These are phyloP conservation scores for Alternaria ethzedia DNA, from an alignment of 2,329 filamentous ascomycete genomes.

Conservation along the genomic window DNA sequence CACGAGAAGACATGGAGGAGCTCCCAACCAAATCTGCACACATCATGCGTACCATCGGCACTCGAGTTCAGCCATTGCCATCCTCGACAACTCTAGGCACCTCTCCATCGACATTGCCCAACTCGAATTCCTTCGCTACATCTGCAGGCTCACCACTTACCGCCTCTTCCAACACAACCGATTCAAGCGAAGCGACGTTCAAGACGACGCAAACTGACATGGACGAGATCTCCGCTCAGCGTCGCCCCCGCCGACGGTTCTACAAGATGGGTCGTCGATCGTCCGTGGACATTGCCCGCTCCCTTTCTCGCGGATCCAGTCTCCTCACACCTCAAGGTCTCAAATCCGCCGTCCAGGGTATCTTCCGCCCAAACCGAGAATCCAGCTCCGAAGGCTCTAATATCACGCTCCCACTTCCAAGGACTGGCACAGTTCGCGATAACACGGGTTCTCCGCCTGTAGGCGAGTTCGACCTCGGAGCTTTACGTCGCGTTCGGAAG, in stretches of 20 bases:
- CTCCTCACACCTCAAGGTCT: constrained; percentile 33
- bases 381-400: constrained; percentile 42
- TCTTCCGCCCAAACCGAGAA: constrained; percentile 37
- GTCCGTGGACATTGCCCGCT: constrained; percentile 27
- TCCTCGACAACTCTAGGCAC: constrained; percentile 2
- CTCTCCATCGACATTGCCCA: constrained; percentile 12
- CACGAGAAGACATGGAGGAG: constrained; percentile 31
- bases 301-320: constrained; percentile 20
- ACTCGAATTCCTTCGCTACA: constrained; percentile 12
- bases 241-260: constrained; percentile 33
- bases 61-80: not conserved
- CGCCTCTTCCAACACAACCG: constrained; percentile 21
- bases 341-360: constrained; percentile 35
- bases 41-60: constrained; percentile 45
- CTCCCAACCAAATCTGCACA: constrained; percentile 48
- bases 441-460: constrained; percentile 8
- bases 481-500: constrained; percentile 31
- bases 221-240: constrained; percentile 30
- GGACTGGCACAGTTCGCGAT: constrained; percentile 33
- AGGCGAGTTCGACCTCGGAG: constrained; percentile 36
- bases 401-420: constrained; percentile 39
- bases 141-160: constrained; percentile 19
- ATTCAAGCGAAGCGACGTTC: constrained; percentile 36
- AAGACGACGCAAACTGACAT: constrained; percentile 41
- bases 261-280: constrained; percentile 37